Evolutionary conservation across 805 yeast genomes (phyloP).

Genomic region (Monosporozyma unispora): DNA sequence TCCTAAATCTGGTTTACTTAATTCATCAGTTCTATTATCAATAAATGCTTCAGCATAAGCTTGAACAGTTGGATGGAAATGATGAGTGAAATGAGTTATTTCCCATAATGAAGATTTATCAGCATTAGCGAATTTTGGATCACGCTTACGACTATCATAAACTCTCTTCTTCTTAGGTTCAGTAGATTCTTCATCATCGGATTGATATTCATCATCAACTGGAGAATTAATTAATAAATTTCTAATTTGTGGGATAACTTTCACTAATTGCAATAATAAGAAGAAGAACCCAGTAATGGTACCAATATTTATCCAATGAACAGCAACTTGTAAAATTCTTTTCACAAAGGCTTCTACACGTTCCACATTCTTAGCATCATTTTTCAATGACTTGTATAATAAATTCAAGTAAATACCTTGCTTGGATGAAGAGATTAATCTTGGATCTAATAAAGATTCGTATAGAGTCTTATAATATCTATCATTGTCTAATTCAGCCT

Average conservation of each 20-base stretch:
- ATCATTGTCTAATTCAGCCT: constrained; percentile 48
- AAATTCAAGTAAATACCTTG: constrained; percentile 87
- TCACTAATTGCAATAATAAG: constrained; percentile 60
- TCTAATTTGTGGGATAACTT: constrained; percentile 54
- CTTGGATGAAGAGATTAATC: constrained; percentile 79
- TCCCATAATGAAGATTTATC: constrained; percentile 82
- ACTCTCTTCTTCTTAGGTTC: constrained; percentile 21
- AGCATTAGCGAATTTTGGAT: constrained; percentile 88
- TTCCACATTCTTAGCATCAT: constrained; percentile 46
- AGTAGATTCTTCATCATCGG: constrained; percentile 36
- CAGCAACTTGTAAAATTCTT: constrained; percentile 76
- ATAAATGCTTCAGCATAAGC: constrained; percentile 64
- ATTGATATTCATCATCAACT: constrained; percentile 41
- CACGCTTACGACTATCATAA: constrained; percentile 85
- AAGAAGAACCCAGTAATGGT: constrained; percentile 76
- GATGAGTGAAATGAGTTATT: constrained; percentile 57
- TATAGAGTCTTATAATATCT: constrained; percentile 83
- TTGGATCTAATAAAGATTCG: constrained; percentile 78
- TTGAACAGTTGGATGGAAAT: constrained; percentile 88
- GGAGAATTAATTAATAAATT: constrained; percentile 52
- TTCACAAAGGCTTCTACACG: constrained; percentile 86
- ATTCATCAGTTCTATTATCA: constrained; percentile 36
- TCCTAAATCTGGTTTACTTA: constrained; percentile 80
- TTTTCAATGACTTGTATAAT: constrained; percentile 71
- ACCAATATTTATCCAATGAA: constrained; percentile 82